Base-by-base conservation (phyloP, 139 green algal species). In the Pleodorina starrii region DNA sequence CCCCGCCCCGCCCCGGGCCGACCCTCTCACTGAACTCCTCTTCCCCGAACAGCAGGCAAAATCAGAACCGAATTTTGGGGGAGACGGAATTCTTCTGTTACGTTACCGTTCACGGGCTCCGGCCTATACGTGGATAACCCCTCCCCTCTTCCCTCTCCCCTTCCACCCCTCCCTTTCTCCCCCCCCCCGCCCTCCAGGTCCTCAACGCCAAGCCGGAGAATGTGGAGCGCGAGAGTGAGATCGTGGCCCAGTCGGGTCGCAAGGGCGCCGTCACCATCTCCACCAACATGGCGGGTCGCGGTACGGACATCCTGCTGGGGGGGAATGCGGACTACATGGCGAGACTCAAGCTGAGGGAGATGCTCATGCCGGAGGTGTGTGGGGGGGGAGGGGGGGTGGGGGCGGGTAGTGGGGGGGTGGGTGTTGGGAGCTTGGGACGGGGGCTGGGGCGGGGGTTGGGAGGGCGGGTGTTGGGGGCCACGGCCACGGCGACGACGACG, bases 171-270 rank as follows among this genome's bases (percentile, higher is more conserved):
- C 54, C 7, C 54, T 5, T 21, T 25, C 54, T 66, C 29, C 54
- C 43, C 40, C 9, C 71, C 38, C 17, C 75, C 48, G 17, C 25
- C 42, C 25, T 12, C 12, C 91, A 99, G 95, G 93, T 99, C 60
- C 93, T 99, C 84, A 99, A 99, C 90, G 98, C 98, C 74, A 99
- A 99, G 93, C 98, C 98, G 1, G 98, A 99, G 94, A 99, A 99
- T 79, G 98, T 99, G 74, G 97, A 99, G 95, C 90, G 96, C 7
- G 98, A 99, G 94, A 94, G 89, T 69, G 97, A 99, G 94, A 99
- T 99, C 84, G 96, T 99, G 43, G 98, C 98, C 19, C 97, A 99
- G 92, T 92, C 84, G 40, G 97, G 97, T 2, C 95, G 97, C 32
- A 59, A 86, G 72, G 94, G 95, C 44, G 94, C 95, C 1, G 98